Base-by-base conservation (phyloP, 441 rosid species). In the Gossypium lobatum region DNA sequence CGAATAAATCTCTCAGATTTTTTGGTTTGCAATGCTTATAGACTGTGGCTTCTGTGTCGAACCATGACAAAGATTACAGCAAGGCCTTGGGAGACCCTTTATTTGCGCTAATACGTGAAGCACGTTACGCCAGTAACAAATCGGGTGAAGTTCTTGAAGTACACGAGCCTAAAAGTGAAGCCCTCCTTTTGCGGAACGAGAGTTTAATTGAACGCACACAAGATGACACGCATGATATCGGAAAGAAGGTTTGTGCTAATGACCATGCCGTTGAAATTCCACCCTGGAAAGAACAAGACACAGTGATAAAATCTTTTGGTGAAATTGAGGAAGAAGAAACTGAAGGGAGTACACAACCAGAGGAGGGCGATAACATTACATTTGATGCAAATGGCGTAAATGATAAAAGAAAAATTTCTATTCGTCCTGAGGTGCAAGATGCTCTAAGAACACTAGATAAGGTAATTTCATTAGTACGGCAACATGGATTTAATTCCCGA, bases 381-480 rank as follows among this genome's bases (percentile, higher is more conserved):
- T 31, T 31, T 5, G 34, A 28, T 28, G 34, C 34, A 28, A 28
- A 28, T 28, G 6, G 34, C 6, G 34, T 28, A 53, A 73, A 82
- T 71, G 65, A 9, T 65, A 80, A 71, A 77, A 85, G 80, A 73
- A 75, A 72, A 25, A 55, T 82, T 73, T 72, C 65, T 62, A 66
- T 89, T 70, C 84, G 96, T 68, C 91, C 90, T 11, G 81, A 80
- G 82, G 97, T 95, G 64, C 82, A 86, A 70, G 86, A 87, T 75
- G 99, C 98, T 70, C 81, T 95, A 71, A 85, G 87, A 72, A 91
- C 88, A 25, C 60, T 93, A 72, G 98, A 95, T 75, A 86, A 82
- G 79, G 93, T 79, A 34, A 90, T 93, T 73, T 78, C 82, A 4
- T 42, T 91, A 71, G 85, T 88, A 71, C 83, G 82, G 9, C 82